Base-by-base conservation (phyloP, 768 basidiomycete species). In the Russula olivacea region DNA sequence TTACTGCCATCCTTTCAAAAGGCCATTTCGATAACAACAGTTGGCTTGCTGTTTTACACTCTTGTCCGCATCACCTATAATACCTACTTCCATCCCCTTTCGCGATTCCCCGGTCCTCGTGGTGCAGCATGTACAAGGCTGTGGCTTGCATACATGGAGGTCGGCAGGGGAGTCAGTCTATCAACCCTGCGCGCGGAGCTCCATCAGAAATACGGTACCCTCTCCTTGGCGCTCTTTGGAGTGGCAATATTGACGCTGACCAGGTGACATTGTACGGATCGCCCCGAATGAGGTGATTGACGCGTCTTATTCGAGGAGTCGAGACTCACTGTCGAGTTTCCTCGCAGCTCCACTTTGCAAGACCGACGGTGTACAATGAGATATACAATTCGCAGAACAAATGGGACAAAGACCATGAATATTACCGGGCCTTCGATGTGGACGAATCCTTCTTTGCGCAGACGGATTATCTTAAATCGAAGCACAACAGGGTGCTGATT, bases 361-460 rank as follows among this genome's bases (percentile, higher is more conserved):
- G 49, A 23, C 63, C 59, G 15, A 38, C 30, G 4, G 63, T 32
- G 14, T 64, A 61, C 54, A 55, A 64, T 12, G 63, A 64, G 32
- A 64, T 64, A 10, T 64, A 64, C 49, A 64, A 45, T 25, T 14
- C 30, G 2, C 63, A 64, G 28, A 61, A 61, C 47, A 72, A 69
- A 41, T 74, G 78, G 61, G 71, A 72, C 28, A 81, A 81, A 61
- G 78, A 79, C 21, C 65, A 72, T 23, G 47, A 51, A 8, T 74
- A 76, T 50, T 80, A 80, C 58, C 58, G 61, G n/a, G 74, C 72
- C 57, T 79, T 79, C 66, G 73, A 72, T 11, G 70, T 71, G 17
- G 68, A 71, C 25, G 69, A 70, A 28, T 76, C 77, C 4, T 71
- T 74, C 3, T 77, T 80, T 56, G 73, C 74, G 28, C 69, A 74